These are phyloP conservation scores for Phanerochaete carnosa DNA, from an alignment of 768 basidiomycete genomes.

Conservation along the genomic window DNA sequence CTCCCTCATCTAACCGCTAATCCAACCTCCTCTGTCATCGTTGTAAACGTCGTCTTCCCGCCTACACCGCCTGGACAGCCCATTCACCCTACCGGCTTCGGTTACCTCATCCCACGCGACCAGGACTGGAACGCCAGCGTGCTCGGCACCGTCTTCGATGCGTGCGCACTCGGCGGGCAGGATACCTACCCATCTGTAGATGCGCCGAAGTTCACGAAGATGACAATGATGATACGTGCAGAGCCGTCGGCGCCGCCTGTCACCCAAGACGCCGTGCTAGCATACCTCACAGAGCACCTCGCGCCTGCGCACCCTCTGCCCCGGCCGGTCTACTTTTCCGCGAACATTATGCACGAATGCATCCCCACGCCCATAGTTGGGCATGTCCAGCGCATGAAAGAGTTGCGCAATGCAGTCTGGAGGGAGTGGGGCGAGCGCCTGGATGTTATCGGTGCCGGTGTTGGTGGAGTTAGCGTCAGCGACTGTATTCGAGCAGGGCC, in stretches of 20 bases:
- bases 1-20: slow-evolving; percentile 72
- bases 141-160: slow-evolving; percentile 90
- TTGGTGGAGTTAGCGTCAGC: slow-evolving; percentile 81
- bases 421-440: slow-evolving; percentile 39
- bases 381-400: slow-evolving; percentile 65
- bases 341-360: slow-evolving; percentile 57
- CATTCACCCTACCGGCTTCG: slow-evolving; percentile 86
- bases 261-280: slow-evolving; percentile 24
- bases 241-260: slow-evolving; percentile 56
- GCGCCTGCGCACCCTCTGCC: slow-evolving; percentile 33
- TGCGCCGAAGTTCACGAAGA: slow-evolving; percentile 52
- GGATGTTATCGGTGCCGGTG: slow-evolving; percentile 79
- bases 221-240: slow-evolving; percentile 84
- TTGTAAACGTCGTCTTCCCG: slow-evolving; percentile 85
- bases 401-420: slow-evolving; percentile 44
- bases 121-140: slow-evolving; percentile 48
- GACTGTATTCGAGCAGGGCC: slow-evolving; percentile 82
- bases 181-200: slow-evolving; percentile 31
- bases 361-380: slow-evolving; percentile 79
- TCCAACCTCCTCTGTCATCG: slow-evolving; percentile 76
- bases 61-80: slow-evolving; percentile 31
- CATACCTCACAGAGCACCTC: slow-evolving; percentile 21
- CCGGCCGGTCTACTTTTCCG: slow-evolving; percentile 51
- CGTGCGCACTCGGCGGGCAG: slow-evolving; percentile 65
- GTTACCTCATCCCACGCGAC: slow-evolving; percentile 85